These are phyloP conservation scores for Aspergillus ellipticus DNA, from an alignment of 495 filamentous ascomycete genomes.

Conservation along the genomic window DNA sequence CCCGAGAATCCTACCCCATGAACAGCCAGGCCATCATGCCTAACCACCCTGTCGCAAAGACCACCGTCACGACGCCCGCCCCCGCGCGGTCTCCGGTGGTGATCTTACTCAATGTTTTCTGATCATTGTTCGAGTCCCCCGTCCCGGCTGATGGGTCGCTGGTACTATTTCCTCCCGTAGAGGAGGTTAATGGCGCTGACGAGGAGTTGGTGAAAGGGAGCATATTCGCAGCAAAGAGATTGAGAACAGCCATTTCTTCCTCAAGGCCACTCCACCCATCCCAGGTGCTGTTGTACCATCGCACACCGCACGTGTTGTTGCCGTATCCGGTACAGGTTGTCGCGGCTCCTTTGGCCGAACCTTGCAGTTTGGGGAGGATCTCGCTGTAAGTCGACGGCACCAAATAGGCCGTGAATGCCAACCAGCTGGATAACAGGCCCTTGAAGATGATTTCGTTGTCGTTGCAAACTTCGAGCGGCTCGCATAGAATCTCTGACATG, in stretches of 20 bases:
- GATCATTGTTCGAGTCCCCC: neutral
- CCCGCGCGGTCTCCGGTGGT: constrained; percentile 53
- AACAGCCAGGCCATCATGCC: constrained; percentile 35
- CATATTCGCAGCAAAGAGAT: constrained; percentile 4
- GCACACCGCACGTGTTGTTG: constrained; percentile 61
- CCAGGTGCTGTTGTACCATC: constrained; percentile 60
- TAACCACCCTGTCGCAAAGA: constrained; percentile 46
- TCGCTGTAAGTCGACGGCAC: constrained; percentile 56
- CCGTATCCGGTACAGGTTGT: constrained; percentile 56
- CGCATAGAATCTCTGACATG: constrained; percentile 68
- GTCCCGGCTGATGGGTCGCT: constrained; percentile 15
- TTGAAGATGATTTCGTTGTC: constrained; percentile 67
- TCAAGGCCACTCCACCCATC: constrained; percentile 57
- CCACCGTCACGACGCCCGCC: constrained; percentile 57
- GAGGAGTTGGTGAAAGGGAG: neutral
- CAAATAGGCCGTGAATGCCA: constrained; percentile 55
- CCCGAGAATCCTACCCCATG: neutral
- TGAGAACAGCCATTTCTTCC: constrained; percentile 22
- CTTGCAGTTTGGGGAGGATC: constrained; percentile 60
- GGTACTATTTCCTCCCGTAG: constrained; percentile 19
- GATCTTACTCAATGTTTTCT: constrained; percentile 22
- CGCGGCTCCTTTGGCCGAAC: constrained; percentile 64
- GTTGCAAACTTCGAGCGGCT: constrained; percentile 55
- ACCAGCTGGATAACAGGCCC: constrained; percentile 61
- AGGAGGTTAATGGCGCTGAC: constrained; percentile 8